These are phyloP conservation scores for Setaria italica DNA, from an alignment of 202 grass and related monocot species.

Conservation along the genomic window DNA sequence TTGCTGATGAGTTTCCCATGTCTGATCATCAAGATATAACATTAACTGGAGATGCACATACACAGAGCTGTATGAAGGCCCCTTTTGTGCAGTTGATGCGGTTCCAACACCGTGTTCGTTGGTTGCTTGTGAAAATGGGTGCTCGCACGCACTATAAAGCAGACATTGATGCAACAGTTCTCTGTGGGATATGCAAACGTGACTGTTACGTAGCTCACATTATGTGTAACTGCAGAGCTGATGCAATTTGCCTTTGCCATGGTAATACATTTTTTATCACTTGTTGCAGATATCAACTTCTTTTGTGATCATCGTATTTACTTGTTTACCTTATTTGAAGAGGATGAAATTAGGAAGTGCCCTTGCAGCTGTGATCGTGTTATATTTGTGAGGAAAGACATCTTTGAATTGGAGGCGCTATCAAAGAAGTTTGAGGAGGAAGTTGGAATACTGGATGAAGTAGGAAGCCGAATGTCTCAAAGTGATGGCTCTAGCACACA, in stretches of 20 bases:
- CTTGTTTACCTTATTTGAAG: slow-evolving; percentile 60
- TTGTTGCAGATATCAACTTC: slow-evolving; percentile 28
- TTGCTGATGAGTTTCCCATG: slow-evolving; percentile 42
- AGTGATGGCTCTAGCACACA: slow-evolving; percentile 30
- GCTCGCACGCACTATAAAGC: slow-evolving; percentile 56
- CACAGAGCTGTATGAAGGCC: slow-evolving; percentile 45
- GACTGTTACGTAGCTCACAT: slow-evolving; percentile 73
- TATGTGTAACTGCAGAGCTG: slow-evolving; percentile 66
- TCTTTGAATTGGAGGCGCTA: slow-evolving; percentile 68
- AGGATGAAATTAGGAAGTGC: slow-evolving; percentile 67
- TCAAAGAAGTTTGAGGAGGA: slow-evolving; percentile 76
- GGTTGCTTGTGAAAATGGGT: slow-evolving; percentile 68
- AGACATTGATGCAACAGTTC: slow-evolving; percentile 49
- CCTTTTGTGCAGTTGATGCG: slow-evolving; percentile 76
- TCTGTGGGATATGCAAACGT: slow-evolving; percentile 67
- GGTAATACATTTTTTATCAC: slow-evolving; percentile 51
- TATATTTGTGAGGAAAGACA: slow-evolving; percentile 76
- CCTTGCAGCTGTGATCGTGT: slow-evolving; percentile 58
- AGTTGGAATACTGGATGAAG: slow-evolving; percentile 44
- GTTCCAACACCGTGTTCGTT: slow-evolving; percentile 65
- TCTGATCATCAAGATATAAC: slow-evolving; percentile 24
- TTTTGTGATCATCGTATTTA: slow-evolving; percentile 47
- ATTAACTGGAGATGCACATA: slow-evolving; percentile 38
- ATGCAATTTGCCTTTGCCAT: slow-evolving; percentile 70
- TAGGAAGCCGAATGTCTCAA: slow-evolving; percentile 44